These are phyloP conservation scores for Takakia lepidozioides DNA, from an alignment of 225 moss, liverwort and hornwort species.

Conservation along the genomic window DNA sequence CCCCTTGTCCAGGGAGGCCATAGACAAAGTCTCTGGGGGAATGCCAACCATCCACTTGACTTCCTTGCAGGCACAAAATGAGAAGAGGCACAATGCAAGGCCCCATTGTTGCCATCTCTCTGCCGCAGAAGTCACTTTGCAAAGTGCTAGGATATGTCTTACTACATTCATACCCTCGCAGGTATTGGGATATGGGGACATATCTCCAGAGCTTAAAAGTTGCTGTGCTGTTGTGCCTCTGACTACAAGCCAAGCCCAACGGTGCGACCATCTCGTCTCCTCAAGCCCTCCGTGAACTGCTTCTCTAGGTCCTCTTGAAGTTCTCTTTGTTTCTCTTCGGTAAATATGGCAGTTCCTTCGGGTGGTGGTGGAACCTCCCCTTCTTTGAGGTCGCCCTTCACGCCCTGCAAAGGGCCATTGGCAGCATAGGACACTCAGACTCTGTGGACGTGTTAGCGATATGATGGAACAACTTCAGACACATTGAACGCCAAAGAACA, in stretches of 20 bases:
- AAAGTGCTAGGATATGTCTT: too few species aligned
- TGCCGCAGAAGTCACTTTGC: too few species aligned
- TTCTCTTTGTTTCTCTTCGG: slow-evolving; percentile 87
- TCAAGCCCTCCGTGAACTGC: slow-evolving; percentile 85
- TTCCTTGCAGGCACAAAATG: too few species aligned
- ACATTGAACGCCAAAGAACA: not conserved
- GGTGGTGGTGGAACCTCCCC: slow-evolving; percentile 45
- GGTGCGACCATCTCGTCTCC: slow-evolving; percentile 94
- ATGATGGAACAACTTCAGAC: not conserved
- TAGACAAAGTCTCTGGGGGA: too few species aligned
- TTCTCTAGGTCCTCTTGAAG: slow-evolving; percentile 94
- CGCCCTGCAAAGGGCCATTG: slow-evolving; percentile 72
- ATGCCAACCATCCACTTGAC: too few species aligned
- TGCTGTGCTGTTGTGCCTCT: not conserved
- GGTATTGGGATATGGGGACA: too few species aligned
- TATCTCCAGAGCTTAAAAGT: too few species aligned
- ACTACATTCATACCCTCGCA: too few species aligned
- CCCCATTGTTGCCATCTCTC: too few species aligned
- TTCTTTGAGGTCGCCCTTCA: slow-evolving; percentile 83
- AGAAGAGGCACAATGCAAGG: too few species aligned
- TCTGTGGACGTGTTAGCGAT: slow-evolving; percentile 17
- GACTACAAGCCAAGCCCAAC: slow-evolving; percentile 83
- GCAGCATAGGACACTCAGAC: slow-evolving; percentile 58
- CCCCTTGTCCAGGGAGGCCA: too few species aligned
- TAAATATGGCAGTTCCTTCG: slow-evolving; percentile 49